These are phyloP conservation scores for Mortierella hygrophila DNA, from an alignment of 192 early-diverging fungal species.

Conservation along the genomic window DNA sequence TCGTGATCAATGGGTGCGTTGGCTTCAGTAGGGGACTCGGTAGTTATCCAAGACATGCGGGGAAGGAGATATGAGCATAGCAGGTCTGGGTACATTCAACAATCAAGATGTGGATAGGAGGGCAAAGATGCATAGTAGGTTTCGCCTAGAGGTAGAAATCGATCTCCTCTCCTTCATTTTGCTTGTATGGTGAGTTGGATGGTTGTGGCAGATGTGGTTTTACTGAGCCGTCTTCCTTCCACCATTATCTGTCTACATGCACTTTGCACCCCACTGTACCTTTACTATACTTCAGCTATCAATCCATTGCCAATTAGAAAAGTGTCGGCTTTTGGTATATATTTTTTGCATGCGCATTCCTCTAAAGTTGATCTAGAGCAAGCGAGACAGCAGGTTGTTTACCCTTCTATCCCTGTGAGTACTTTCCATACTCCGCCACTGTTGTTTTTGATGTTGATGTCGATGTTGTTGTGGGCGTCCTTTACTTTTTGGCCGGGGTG, in stretches of 20 bases:
- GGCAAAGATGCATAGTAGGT: too few relatives aligned
- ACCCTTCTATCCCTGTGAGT: neutral
- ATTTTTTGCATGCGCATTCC: neutral
- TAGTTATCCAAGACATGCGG: neutral
- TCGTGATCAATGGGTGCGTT: neutral
- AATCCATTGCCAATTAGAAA: neutral
- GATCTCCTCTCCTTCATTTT: neutral
- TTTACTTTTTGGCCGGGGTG: neutral
- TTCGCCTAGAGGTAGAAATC: neutral
- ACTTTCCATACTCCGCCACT: slow-evolving; percentile 3
- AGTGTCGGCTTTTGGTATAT: neutral
- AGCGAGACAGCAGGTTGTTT: neutral
- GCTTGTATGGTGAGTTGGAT: neutral
- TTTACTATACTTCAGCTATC: neutral
- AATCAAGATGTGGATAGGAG: neutral
- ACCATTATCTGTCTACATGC: neutral
- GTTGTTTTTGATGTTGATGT: neutral
- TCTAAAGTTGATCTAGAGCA: neutral
- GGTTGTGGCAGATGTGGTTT: neutral
- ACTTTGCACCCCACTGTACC: neutral
- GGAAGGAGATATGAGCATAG: neutral
- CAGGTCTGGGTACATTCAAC: neutral
- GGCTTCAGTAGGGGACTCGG: neutral
- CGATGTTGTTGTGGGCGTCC: neutral
- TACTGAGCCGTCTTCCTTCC: neutral